Evolutionary conservation across 2,329 filamentous ascomycete genomes (phyloP), one percentile per base, ranked within the genome.

Genomic region (Tolypocladium inflatum): DNA sequence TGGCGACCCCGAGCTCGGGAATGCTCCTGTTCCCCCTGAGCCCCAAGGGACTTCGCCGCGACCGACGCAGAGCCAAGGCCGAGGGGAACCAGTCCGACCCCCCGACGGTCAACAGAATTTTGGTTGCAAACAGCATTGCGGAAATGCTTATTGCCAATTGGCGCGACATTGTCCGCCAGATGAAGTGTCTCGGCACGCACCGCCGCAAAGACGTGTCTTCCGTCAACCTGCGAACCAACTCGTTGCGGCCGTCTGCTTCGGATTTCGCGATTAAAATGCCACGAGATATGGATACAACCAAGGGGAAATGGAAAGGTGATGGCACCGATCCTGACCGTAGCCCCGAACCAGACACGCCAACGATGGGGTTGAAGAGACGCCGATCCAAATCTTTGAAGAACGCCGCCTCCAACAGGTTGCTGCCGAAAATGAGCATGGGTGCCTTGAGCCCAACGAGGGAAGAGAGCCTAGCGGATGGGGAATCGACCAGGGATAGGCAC

Each of bases 141-240:
- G 83, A 87, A 67, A 87, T 88, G 84, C 71, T 89, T 6, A 82
- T 88, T 54, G 73, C 78, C 1, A 79, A 87, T 61, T 89, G 86
- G 86, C 75, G 81, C 59, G 83, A 86, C 54, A 76, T 87, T 13
- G 81, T 86, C 50, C 74, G 78, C 43, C 81, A 88, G 58, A 79
- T 88, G 74, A 80, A 74, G 58, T 76, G 72, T 48, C 65, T 86
- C 2, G 70, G 70, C 1, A 65, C 66, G 21, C 65, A 70, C 37
- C 63, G 61, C 33, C 63, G 61, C 17, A 65, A 62, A 21, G 62
- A 67, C 17, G 45, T 56, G 13, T 65, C 63, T 6, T 57, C 64
- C 1, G 19, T 63, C 4, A 56, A 58, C 30, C 54, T 61, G 2
- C 55, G 48, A n/a, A 60, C 59, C 30, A 57, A 58, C 15, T 57